Evolutionary conservation across 78 protist species (phyloP), one percentile per base, ranked within the genome.

Genomic region (Speleostelium caveatum): DNA sequence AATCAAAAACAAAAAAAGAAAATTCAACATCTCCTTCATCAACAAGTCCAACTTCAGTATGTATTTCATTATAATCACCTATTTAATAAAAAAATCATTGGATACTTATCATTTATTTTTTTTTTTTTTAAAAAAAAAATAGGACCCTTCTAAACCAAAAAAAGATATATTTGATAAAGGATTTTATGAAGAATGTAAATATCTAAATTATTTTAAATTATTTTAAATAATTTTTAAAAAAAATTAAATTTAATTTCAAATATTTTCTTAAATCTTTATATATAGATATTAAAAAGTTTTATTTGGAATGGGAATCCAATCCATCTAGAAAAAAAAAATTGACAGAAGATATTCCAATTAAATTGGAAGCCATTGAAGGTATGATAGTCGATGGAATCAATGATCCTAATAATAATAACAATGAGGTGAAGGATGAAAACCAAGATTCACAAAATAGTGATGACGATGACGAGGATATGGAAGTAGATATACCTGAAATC

Each of bases 401-500:
- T 14, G 21, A 24, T 45, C 59, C 39, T 22, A 67, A 61, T 22
- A 21, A 41, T 21, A 14, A n/a, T 8, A 41, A 74, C 41, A 2
- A 59, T 16, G 39, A 58, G 4, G 38, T 36, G 10, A 26, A 30
- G 8, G 21, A 26, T 2, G 30, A 76, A 63, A 39, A 51, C 24
- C 36, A 26, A 59, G 75, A 78, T 32, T 33, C 66, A 35, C 74
- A 53, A 49, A 60, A 22, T 28, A 38, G 56, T 41, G 78, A 66
- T 58, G 35, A 17, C 10, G 45, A 63, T 14, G n/a, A 62, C 6
- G 14, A 30, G 8, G 39, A 33, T 32, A 4, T 4, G 3, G 7
- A 19, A 30, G n/a, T n/a, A n/a, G n/a, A n/a, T n/a, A n/a, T n/a
- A n/a, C n/a, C n/a, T n/a, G 55, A 39, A 28, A 39, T 58, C 26